phyloP scores from a whole-genome alignment of 2,329 filamentous ascomycete genomes.

The Apiospora arundinis region DNA sequence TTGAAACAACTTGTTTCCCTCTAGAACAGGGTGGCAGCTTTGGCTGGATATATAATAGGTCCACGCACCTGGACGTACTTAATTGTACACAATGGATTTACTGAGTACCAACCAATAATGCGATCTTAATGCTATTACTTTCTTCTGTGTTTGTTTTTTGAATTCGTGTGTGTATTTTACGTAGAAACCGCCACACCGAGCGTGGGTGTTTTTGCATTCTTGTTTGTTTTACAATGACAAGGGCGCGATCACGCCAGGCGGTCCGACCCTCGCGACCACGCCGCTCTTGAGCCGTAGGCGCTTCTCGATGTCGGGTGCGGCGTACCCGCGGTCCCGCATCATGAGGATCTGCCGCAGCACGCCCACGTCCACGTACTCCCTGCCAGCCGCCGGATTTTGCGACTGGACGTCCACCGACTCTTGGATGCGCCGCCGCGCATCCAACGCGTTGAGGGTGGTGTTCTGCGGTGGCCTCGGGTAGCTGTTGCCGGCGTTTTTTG shows the following conservation, averaged over 20 bases:
- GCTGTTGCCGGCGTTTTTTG: slow-evolving; percentile 27
- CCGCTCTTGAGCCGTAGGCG: slow-evolving; percentile 52
- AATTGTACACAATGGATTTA: background rate
- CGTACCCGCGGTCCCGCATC: slow-evolving; percentile 49
- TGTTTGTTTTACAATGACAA: background rate
- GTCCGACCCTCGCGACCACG: slow-evolving; percentile 53
- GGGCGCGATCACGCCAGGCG: slow-evolving; percentile 45
- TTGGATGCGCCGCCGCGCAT: slow-evolving; percentile 53
- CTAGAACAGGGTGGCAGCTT: background rate
- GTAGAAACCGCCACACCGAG: background rate
- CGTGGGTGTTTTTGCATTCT: background rate
- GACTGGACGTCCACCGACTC: slow-evolving; percentile 52
- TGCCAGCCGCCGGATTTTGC: slow-evolving; percentile 47
- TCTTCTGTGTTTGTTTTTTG: background rate
- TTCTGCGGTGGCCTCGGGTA: slow-evolving; percentile 43
- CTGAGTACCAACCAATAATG: background rate
- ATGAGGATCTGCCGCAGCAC: slow-evolving; percentile 54
- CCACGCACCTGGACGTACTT: background rate
- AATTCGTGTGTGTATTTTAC: background rate
- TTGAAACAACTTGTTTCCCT: background rate
- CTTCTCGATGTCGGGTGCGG: slow-evolving; percentile 51
- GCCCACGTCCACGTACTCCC: slow-evolving; percentile 55
- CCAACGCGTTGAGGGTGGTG: slow-evolving; percentile 55
- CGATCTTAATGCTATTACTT: background rate
- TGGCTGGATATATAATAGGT: background rate